Evolutionary conservation across 108 stramenopile species (phyloP).

Genomic region (Fistulifera pelliculosa): DNA sequence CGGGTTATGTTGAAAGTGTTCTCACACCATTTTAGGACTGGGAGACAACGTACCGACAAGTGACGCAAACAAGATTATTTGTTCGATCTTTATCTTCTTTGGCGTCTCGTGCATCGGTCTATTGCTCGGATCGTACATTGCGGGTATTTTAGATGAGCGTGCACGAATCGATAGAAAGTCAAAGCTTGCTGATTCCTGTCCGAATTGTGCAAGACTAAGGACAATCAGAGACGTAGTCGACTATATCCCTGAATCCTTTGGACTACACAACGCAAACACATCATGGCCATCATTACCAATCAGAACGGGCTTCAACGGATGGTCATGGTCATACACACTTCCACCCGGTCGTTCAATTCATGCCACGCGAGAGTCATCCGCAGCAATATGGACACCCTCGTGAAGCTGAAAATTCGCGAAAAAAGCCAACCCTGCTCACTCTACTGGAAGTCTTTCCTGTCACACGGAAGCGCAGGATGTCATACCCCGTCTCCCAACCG

Average conservation of each 20-base stretch:
- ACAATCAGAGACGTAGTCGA: conserved; percentile 23
- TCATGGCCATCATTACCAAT: conserved; percentile 1
- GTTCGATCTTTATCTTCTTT: conserved; percentile 84
- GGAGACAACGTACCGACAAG: conserved; percentile 80
- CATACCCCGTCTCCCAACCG: too few species aligned
- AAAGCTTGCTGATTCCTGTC: conserved; percentile 57
- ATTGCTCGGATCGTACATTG: conserved; percentile 81
- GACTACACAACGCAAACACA: too few species aligned
- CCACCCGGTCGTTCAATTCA: too few species aligned
- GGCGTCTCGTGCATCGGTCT: conserved; percentile 84
- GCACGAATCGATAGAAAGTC: conserved; percentile 46
- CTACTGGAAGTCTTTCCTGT: too few species aligned
- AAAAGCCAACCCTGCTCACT: too few species aligned
- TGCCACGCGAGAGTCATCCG: too few species aligned
- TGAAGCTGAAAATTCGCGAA: too few species aligned
- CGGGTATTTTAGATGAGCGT: conserved; percentile 65
- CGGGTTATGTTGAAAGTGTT: too few species aligned
- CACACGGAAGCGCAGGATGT: too few species aligned
- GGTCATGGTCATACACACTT: background rate
- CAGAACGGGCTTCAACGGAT: background rate
- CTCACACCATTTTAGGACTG: conserved; percentile 34
- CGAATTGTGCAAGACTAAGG: conserved; percentile 59
- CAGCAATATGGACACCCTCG: too few species aligned
- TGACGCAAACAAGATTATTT: conserved; percentile 71
- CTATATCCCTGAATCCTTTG: too few species aligned